Evolutionary conservation across 495 filamentous ascomycete genomes (phyloP).

Genomic region (Aspergillus baeticus): DNA sequence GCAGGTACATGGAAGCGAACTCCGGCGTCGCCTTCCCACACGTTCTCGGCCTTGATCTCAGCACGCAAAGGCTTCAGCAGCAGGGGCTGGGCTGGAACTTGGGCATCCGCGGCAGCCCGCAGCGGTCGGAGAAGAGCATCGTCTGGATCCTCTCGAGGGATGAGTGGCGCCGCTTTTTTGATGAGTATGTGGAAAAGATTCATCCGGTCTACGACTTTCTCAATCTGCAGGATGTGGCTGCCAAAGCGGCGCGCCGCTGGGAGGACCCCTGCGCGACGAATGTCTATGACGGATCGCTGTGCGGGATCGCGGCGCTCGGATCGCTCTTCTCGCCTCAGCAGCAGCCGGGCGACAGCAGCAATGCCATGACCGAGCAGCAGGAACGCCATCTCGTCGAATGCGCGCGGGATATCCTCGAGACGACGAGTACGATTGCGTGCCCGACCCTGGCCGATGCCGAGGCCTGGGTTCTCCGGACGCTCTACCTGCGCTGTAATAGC

Average conservation of each 20-base stretch:
- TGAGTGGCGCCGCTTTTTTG: conserved; percentile 32
- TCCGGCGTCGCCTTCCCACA: conserved; percentile 7
- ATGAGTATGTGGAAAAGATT: conserved; percentile 44
- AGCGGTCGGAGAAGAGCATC: conserved; percentile 15
- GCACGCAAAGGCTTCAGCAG: neutral
- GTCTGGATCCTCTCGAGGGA: conserved; percentile 33
- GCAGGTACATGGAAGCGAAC: conserved; percentile 11
- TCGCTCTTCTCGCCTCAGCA: conserved; percentile 35
- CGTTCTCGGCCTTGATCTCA: neutral
- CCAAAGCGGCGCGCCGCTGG: conserved; percentile 33
- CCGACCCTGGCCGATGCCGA: conserved; percentile 33
- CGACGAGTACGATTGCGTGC: conserved; percentile 15
- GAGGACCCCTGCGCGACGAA: conserved; percentile 6
- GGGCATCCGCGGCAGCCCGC: conserved; percentile 7
- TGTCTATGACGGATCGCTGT: conserved; percentile 38
- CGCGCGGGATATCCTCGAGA: conserved; percentile 37
- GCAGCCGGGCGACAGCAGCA: conserved; percentile 10
- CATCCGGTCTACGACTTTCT: conserved; percentile 48
- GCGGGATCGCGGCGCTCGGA: conserved; percentile 41
- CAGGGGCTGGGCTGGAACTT: conserved; percentile 12
- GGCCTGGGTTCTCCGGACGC: conserved; percentile 44
- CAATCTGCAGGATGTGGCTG: conserved; percentile 28
- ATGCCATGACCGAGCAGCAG: neutral
- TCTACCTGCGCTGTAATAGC: conserved; percentile 45
- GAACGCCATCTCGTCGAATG: conserved; percentile 36